Evolutionary conservation across 1,139 yeast species (phyloP), one percentile per base, ranked within the genome.

Genomic region (Taphrina flavorubra): DNA sequence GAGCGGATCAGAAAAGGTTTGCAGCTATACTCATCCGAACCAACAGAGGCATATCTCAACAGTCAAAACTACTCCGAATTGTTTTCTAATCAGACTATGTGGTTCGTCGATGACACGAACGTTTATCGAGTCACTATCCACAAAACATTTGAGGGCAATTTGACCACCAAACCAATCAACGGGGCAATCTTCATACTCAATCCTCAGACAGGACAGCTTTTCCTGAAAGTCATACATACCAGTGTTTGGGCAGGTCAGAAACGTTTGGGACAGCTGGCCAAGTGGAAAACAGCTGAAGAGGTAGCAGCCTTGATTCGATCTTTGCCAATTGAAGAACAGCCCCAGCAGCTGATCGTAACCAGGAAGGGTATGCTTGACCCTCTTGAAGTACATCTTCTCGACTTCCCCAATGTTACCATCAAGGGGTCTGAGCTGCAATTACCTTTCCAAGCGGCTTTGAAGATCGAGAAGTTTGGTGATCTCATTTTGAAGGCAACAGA

Each of bases 201-300:
- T 75, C 98, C 99, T 0, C 86, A 88, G 73, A 85, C 94, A 3
- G 97, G 98, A 42, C 97, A 92, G 76, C 79, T 94, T 56, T 92
- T 89, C 76, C 81, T 94, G 78, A 92, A 91, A 76, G 85, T 94
- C 67, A 91, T 95, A 71, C 99, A 94, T 75, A 91, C 96, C 0
- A 89, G 96, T 7, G 97, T 92, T 0, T 95, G 97, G 96, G 88
- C 97, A 1, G 99, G 99, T 16, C 98, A 95, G 77, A 92, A 92
- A 75, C 88, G 98, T 74, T 82, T 94, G 73, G 90, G 96, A 39
- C 98, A 94, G 77, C 81, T 95, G 72, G 95, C 98, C 0, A 94
- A 94, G 77, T 95, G 99, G 99, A 94, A 94, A 77, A 88, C 98
- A 1, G 99, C 99, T 0, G 99, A 95, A 78, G 99, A 94, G 79